Conservation (phyloP, 2,329 filamentous ascomycete genomes). For the Colletotrichum sp. region DNA sequence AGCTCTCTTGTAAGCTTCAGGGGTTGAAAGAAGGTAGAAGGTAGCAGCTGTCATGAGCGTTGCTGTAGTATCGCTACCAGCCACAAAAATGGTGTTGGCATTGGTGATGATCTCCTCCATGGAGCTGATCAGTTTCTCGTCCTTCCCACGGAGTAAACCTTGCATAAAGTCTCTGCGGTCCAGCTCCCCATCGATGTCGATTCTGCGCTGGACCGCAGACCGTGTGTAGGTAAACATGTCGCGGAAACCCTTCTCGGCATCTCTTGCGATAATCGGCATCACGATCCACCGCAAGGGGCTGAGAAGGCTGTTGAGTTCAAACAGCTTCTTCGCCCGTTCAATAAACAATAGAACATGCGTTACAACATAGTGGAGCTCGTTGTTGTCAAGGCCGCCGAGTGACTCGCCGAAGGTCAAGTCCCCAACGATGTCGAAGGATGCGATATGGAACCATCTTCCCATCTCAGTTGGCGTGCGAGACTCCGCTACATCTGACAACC, state of each 20-base stretch:
- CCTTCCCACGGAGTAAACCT: conserved; percentile 9
- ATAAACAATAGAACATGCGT: conserved; percentile 22
- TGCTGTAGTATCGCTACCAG: conserved; percentile 38
- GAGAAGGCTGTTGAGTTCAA: not conserved
- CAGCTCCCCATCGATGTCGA: not conserved
- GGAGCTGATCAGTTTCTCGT: not conserved
- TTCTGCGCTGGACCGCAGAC: conserved; percentile 5
- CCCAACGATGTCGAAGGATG: conserved; percentile 33
- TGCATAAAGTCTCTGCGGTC: conserved; percentile 22
- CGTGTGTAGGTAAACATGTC: not conserved
- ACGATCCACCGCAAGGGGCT: not conserved
- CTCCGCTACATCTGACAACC: conserved; percentile 17
- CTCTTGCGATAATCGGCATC: not conserved
- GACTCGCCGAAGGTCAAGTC: conserved; percentile 31
- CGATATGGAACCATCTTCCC: not conserved
- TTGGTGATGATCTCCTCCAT: not conserved
- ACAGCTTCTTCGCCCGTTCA: conserved; percentile 6
- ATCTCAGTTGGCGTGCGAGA: not conserved
- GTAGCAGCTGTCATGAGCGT: conserved; percentile 29
- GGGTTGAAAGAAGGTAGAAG: not conserved
- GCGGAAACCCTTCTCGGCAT: not conserved
- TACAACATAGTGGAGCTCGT: conserved; percentile 29
- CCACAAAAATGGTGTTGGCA: conserved; percentile 22
- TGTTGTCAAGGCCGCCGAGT: conserved; percentile 28
- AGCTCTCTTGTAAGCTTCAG: conserved; percentile 26